Base-by-base conservation (phyloP, 129 eudicot genomes). In the Tagetes patula region DNA sequence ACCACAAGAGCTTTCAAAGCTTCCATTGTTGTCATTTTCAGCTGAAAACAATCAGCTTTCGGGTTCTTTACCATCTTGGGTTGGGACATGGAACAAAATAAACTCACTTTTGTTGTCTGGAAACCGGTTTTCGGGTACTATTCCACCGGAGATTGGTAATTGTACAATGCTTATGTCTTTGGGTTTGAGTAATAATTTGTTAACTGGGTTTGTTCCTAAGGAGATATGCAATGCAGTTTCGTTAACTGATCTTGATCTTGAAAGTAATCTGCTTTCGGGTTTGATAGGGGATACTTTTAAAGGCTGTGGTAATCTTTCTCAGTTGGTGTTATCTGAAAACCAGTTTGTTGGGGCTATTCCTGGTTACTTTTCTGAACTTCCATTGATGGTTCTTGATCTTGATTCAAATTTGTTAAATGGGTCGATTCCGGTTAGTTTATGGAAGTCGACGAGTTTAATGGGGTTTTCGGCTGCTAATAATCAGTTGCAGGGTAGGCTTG, bases 381-480 rank as follows among this genome's bases (percentile, higher is more conserved):
- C 89, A 0, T 75, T 91, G 56, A 78, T 86, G 81, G 86, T 74
- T 41, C 87, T 91, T 74, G 89, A 91, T 42, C 82, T 91, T 70
- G 97, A 91, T 84, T 85, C 89, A 0, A 91, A 91, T 75, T 80
- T 76, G 45, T 78, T 91, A 32, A 82, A 84, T 4, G 90, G 97
- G 10, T 52, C 79, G 31, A 73, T 91, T 82, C 91, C 97, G 0
- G 36, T 31, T 14, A 76, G 81, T 67, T 79, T 91, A n/a, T 91
- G 91, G 91, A 77, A 69, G 30, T 91, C 88, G 0, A 1, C 0
- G 13, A 73, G 40, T 67, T 71, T 91, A 74, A 75, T 91, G 80
- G 97, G 85, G 84, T 85, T 91, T 78, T 85, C 95, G 3, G 95
- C 88, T 50, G 85, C 92, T 4, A 82, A 81, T 75, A 91, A 91